Base-by-base conservation (phyloP, 208 protist genomes). In the Wallacemonas sp. region DNA sequence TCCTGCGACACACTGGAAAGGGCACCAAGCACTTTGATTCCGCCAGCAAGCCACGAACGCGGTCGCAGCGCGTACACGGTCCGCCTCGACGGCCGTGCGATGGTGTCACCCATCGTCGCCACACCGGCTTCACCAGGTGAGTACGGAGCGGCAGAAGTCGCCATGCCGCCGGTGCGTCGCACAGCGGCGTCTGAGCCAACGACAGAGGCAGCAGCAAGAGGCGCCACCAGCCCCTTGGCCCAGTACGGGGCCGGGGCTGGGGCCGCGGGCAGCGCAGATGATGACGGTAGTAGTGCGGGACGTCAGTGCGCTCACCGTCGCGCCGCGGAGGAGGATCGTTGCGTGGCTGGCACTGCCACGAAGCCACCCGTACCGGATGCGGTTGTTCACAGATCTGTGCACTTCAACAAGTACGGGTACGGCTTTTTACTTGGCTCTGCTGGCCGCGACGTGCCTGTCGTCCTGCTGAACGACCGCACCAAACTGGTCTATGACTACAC, bases 401-500 rank as follows among this genome's bases (percentile, higher is more conserved):
- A 69, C 52, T 78, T 66, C 33, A 78, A 55, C 38, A 83, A 84
- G 60, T 89, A 89, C 61, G 79, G 83, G 24, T 73, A 83, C 46
- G 78, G 72, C 16, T 83, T 83, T 65, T 68, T 81, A 41, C 29
- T 65, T 1, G 30, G 61, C 32, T 34, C 56, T 36, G 8, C 46
- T 46, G 68, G 69, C 8, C 68, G 60, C 26, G 58, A 61, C 14
- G 55, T 68, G 30, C 57, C 72, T 29, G 46, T 43, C 27, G 63
- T 77, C 32, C 69, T 85, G 62, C 66, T 88, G 23, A 88, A 88
- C 58, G 82, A 88, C 70, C 70, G 74, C 43, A 83, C 82, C 2
- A 88, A 88, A 43, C 52, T 88, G 17, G 47, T 85, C 2, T 76
- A 69, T 55, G 65, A 80, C 48, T 29, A 47, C 36, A 34, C 24